phyloP scores from a whole-genome alignment of 2,329 filamentous ascomycete genomes.

The Ascomycota sp. region DNA sequence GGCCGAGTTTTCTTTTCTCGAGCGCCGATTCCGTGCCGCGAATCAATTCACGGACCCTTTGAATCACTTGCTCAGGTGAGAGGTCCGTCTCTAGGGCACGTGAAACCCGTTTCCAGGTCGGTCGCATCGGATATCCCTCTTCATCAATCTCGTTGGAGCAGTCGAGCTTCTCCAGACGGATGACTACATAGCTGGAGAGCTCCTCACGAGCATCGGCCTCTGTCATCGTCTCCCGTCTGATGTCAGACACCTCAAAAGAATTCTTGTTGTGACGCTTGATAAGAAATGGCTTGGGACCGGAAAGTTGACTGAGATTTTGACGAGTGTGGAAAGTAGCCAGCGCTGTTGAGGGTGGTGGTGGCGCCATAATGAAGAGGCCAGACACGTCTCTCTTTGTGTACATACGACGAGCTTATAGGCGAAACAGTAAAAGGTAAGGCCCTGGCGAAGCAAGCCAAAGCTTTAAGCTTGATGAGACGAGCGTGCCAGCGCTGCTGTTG shows the following conservation, averaged over 20 bases:
- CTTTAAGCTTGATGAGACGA: no score
- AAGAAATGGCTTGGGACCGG: not conserved
- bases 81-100: conserved; percentile 14
- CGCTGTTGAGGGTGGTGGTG: no score
- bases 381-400: no score
- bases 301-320: not conserved
- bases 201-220: conserved; percentile 16
- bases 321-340: no score
- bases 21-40: conserved; percentile 7
- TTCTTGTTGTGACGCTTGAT: conserved; percentile 4
- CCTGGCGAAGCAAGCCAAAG: no score
- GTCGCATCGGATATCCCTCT: conserved; percentile 11
- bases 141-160: conserved; percentile 14
- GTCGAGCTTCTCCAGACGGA: conserved; percentile 20
- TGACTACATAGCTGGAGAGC: conserved; percentile 19
- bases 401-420: no score
- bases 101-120: conserved; percentile 20
- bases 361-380: no score
- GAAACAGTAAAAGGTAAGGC: no score
- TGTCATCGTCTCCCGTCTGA: conserved; percentile 15
- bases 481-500: no score
- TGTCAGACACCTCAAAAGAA: conserved; percentile 12
- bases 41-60: conserved; percentile 18
- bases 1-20: conserved; percentile 14
- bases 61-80: conserved; percentile 15